Evolutionary conservation across 768 basidiomycete genomes (phyloP).

Genomic region (Boletus sp.): DNA sequence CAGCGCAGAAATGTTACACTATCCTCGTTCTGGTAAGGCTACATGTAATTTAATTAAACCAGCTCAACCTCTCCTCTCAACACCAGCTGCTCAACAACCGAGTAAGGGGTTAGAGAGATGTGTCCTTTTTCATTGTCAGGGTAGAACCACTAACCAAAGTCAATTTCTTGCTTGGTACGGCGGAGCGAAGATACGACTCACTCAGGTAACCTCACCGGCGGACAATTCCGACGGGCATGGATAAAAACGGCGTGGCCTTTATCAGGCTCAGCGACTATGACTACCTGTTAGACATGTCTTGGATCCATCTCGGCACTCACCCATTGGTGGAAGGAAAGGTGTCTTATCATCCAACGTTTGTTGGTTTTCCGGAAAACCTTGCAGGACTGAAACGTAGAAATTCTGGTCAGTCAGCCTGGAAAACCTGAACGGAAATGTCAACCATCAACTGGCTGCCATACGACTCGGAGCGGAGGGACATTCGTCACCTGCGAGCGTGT

Average conservation of each 20-base stretch:
- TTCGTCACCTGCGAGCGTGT: conserved; percentile 67
- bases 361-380: conserved; percentile 76
- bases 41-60: conserved; percentile 45
- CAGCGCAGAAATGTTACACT: conserved; percentile 10
- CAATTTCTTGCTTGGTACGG: not conserved
- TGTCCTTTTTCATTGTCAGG: conserved; percentile 75
- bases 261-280: conserved; percentile 74
- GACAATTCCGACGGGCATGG: conserved; percentile 71
- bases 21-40: conserved; percentile 11
- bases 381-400: conserved; percentile 76
- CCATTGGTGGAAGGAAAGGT: conserved; percentile 73
- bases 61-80: conserved; percentile 73
- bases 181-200: conserved; percentile 34
- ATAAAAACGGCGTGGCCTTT: conserved; percentile 77
- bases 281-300: conserved; percentile 5
- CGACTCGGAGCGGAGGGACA: not conserved
- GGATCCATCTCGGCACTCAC: conserved; percentile 36
- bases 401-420: conserved; percentile 75
- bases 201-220: conserved; percentile 67
- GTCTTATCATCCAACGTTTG: conserved; percentile 73
- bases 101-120: conserved; percentile 78
- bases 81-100: conserved; percentile 72
- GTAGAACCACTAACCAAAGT: conserved; percentile 55
- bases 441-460: not conserved
- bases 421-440: conserved; percentile 47